Base-by-base conservation (phyloP, 2,329 filamentous ascomycete species). In the Alternaria sp. region DNA sequence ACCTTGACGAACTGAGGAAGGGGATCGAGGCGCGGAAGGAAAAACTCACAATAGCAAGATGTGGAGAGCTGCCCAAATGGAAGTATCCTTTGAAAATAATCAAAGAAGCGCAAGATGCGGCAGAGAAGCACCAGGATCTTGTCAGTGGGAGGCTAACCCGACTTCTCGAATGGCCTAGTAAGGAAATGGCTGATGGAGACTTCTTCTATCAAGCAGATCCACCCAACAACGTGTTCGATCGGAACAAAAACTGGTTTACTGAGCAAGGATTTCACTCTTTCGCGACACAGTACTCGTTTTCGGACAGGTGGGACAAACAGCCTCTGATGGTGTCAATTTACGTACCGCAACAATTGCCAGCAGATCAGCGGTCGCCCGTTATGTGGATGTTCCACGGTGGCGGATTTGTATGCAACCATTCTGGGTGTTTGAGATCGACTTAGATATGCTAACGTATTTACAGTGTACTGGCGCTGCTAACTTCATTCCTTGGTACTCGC, bases 401-500 rank as follows among this genome's bases (percentile, higher is more conserved):
- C 3, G 49, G 49, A 5, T 52, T 32, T 17, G 44, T 46, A 15
- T 1, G 43, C 1, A 36, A 28, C 1, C 26, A 28, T 11, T 28
- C 10, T 5, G 26, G 26, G 26, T 36, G 12, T 36, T n/a, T 3
- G 32, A 36, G 2, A n/a, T 13, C 1, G 1, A 45, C 1, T 7
- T 9, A 13, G 4, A 21, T 9, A 45, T 17, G 11, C n/a, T 45
- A 17, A 45, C 2, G 1, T 45, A 9, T 21, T 5, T 21, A 45
- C 13, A 46, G 44, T 61, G 58, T 23, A 61, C 51, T 8, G 58
- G 58, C 2, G 58, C 51, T 6, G 19, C 21, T 12, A 32, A 61
- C 21, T 21, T 23, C 10, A 44, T 56, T 9, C 45, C 58, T 1
- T 61, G 58, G 51, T 61, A 54, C 12, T 55, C 50, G 4, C 30